Base-by-base conservation (phyloP, 2,329 filamentous ascomycete species). In the Verticillium klebahnii region DNA sequence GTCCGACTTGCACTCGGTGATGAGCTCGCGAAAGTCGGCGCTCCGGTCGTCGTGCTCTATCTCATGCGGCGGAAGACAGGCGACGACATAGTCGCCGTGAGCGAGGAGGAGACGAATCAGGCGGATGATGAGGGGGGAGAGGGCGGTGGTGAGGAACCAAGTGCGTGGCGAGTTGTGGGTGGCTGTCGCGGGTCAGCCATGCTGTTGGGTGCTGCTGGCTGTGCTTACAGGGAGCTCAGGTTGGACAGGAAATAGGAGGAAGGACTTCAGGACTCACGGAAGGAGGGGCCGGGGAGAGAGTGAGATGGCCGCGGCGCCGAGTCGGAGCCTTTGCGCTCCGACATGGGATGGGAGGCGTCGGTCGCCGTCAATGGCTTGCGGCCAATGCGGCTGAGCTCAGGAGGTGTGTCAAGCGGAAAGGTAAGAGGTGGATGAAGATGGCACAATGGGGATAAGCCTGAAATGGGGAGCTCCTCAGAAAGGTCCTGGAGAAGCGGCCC, bases 41-140 rank as follows among this genome's bases (percentile, higher is more conserved):
- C 89, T 91, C 66, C 91, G 87, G 56, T 85, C 84, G 45, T 89
- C 89, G 73, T 93, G 85, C 69, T 93, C 90, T 66, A 93, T 89
- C 75, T 95, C 91, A 58, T 84, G 80, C 3, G 92, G 89, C 57
- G 91, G 87, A 37, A 97, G 82, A 60, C 93, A 95, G 5, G 92
- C 90, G 57, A 94, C 89, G 56, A 96, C 90, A 73, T 90, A 93
- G 75, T 98, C 95, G 57, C 95, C 94, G 75, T 97, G 93, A n/a
- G 87, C 86, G 57, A 98, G 88, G 54, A 96, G 83, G 69, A 92
- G 86, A 60, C 90, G 87, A 60, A 92, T 90, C 62, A 97, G 83
- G 56, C 91, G 89, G 63, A 97, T 90, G 60, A 89, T 89, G 66
- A 97, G 85, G 14, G 94, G 92, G 39, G 92, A 94, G 63, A 94